Evolutionary conservation across 2,329 filamentous ascomycete genomes (phyloP).

Genomic region (Knufia fluminis): DNA sequence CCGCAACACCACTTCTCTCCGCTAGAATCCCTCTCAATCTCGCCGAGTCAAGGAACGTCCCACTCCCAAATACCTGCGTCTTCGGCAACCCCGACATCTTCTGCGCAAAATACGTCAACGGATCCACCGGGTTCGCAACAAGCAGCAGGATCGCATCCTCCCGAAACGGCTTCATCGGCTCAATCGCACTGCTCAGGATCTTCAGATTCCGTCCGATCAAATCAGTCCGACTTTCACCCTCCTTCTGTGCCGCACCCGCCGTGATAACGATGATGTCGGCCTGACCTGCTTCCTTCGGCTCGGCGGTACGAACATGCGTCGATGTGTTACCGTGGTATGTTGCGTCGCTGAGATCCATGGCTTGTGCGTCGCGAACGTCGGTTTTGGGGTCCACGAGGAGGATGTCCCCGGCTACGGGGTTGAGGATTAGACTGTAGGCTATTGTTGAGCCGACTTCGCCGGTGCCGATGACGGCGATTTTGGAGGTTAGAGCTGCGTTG

Average conservation of each 20-base stretch:
- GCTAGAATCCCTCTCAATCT: constrained; percentile 28
- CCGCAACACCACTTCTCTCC: constrained; percentile 23
- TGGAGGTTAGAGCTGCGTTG: background rate
- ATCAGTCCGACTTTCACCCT: constrained; percentile 38
- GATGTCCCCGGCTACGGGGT: constrained; percentile 41
- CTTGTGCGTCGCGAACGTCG: constrained; percentile 40
- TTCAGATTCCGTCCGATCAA: constrained; percentile 41
- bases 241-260: constrained; percentile 43
- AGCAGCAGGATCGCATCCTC: constrained; percentile 42
- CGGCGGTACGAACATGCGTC: background rate
- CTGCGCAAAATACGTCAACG: constrained; percentile 43
- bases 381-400: constrained; percentile 45
- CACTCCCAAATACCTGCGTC: constrained; percentile 44
- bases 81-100: constrained; percentile 40
- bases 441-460: constrained; percentile 45
- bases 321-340: constrained; percentile 30
- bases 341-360: constrained; percentile 45
- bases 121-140: constrained; percentile 48
- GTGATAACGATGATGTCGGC: constrained; percentile 48
- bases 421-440: constrained; percentile 44
- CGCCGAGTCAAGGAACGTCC: constrained; percentile 46
- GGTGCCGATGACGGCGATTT: constrained; percentile 43
- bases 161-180: constrained; percentile 41
- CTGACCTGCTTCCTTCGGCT: constrained; percentile 38
- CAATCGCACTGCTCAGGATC: constrained; percentile 40